Conservation (phyloP, 345 rosid genomes). For the Arabis hirsuta region DNA sequence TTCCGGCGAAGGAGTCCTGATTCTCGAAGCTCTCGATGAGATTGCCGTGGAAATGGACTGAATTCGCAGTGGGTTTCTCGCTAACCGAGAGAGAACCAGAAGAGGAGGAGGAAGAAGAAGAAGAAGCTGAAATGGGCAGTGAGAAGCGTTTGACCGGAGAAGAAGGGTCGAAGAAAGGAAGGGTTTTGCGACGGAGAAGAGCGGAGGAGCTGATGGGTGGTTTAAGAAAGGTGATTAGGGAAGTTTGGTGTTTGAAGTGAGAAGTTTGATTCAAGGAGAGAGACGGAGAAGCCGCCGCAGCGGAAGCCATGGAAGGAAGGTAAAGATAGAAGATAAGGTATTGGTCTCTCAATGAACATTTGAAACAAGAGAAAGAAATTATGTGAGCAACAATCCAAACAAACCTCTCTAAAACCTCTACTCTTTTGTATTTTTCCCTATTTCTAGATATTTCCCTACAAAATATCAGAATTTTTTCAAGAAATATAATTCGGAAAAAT, state of each 20-base stretch:
- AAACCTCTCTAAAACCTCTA: constrained; percentile 64
- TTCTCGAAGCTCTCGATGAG: constrained; percentile 54
- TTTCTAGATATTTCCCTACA: constrained; percentile 11
- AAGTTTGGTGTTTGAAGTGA: constrained; percentile 50
- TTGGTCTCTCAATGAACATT: constrained; percentile 23
- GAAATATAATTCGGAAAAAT: too few relatives aligned
- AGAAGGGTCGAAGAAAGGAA: constrained; percentile 42
- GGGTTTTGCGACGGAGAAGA: constrained; percentile 53
- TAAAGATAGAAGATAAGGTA: constrained; percentile 47
- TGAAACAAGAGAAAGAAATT: constrained; percentile 28
- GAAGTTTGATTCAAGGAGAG: constrained; percentile 48
- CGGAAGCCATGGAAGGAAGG: constrained; percentile 53
- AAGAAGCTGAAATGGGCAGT: constrained; percentile 38
- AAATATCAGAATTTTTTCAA: background rate
- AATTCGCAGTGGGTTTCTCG: constrained; percentile 38
- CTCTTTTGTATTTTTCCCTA: constrained; percentile 28
- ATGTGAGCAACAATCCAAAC: constrained; percentile 10
- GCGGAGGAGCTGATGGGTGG: constrained; percentile 38
- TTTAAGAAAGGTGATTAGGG: constrained; percentile 42
- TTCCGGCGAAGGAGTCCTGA: constrained; percentile 39
- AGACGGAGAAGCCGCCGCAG: constrained; percentile 45
- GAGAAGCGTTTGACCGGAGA: constrained; percentile 27
- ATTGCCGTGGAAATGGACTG: constrained; percentile 46
- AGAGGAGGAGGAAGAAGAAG: constrained; percentile 47
- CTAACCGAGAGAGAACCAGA: constrained; percentile 50